These are phyloP conservation scores for Fusarium sp. DNA, from an alignment of 2,329 filamentous ascomycete genomes.

Conservation along the genomic window DNA sequence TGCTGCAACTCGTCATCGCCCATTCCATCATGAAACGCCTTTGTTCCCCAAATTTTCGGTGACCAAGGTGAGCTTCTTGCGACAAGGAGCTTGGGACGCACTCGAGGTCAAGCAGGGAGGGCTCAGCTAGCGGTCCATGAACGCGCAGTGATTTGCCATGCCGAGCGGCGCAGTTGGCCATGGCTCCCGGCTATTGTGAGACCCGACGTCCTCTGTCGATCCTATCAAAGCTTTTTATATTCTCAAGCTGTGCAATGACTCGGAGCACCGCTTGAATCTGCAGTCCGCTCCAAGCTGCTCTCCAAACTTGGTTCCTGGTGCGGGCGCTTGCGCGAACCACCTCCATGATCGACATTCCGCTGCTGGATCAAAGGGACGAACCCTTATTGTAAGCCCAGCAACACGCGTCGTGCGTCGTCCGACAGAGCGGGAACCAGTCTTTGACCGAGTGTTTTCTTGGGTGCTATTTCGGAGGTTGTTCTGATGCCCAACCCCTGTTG, in stretches of 20 bases:
- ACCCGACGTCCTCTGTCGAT: constrained; percentile 36
- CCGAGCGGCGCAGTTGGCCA: constrained; percentile 33
- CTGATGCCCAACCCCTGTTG: constrained; percentile 22
- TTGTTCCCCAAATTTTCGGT: constrained; percentile 1
- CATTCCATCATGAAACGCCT: constrained; percentile 8
- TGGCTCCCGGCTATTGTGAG: constrained; percentile 35
- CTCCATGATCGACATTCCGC: constrained; percentile 26
- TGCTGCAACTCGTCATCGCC: neutral
- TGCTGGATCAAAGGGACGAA: constrained; percentile 5
- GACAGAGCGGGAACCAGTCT: neutral
- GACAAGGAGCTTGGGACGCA: neutral
- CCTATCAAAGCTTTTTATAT: constrained; percentile 37
- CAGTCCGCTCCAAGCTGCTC: constrained; percentile 5
- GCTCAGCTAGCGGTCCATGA: constrained; percentile 16
- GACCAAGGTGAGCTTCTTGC: neutral
- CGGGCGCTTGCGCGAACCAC: constrained; percentile 14
- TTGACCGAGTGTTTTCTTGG: constrained; percentile 3
- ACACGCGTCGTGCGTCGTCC: neutral
- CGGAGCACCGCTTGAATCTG: neutral
- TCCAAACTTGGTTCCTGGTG: constrained; percentile 28
- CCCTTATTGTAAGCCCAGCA: neutral
- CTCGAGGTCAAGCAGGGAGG: neutral
- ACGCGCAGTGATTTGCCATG: constrained; percentile 15
- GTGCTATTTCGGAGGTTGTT: neutral
- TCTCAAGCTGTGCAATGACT: constrained; percentile 30